Base-by-base conservation (phyloP, 805 yeast genomes). In the Ogataea neopini region DNA sequence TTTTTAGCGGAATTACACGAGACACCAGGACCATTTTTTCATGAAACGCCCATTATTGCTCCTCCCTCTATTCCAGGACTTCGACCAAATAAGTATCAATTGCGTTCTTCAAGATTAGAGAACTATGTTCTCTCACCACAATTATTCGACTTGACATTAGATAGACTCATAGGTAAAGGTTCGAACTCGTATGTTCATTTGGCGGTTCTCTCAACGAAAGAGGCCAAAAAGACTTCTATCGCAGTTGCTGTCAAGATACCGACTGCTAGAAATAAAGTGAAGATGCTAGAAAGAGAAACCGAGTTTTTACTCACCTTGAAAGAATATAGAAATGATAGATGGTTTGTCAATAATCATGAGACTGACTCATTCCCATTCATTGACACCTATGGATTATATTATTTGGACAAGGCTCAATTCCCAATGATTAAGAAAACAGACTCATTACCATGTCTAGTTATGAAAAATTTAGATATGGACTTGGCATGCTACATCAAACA, bases 171-270 rank as follows among this genome's bases (percentile, higher is more conserved):
- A 11, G 69, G 69, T 1, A 52, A 50, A 26, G 70, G 70, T 3
- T 58, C 67, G 4, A 64, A 56, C 38, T 58, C 68, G 1, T 62
- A 60, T 36, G 70, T 66, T 7, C 59, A 61, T 37, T 42, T 50
- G 17, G 58, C 57, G 5, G 26, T 37, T 5, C 39, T 65, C 15
- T 40, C 52, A 1, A 50, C 59, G 1, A 40, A 25, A 6, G 56
- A 49, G 10, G 35, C 46, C 10, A 38, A 43, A 4, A 15, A 34
- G 2, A 30, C 43, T 5, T 28, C 50, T 7, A 36, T 57, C 11
- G 25, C 45, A 1, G 53, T 59, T 15, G 69, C 68, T 3, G 47
- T 64, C 4, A 66, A 66, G 46, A 63, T 66, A 3, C 70, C 70
- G 1, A 48, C 40, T 1, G 55, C 63, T 3, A 44, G 46, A 23